Conservation (phyloP, 1,139 yeast genomes). For the Sugiyamaella castrensis region DNA sequence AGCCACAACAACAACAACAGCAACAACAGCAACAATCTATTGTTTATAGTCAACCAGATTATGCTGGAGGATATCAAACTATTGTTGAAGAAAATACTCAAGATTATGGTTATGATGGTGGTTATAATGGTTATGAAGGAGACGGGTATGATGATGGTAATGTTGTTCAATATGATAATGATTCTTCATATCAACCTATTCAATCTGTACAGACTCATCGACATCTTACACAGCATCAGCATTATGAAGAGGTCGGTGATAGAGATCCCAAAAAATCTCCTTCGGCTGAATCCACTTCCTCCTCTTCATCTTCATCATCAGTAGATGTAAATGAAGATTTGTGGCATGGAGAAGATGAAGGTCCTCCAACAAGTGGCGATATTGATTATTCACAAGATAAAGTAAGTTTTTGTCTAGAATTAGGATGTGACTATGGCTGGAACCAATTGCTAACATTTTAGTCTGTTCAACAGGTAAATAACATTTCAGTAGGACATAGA, state of each 20-base stretch:
- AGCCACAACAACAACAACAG: slow-evolving; percentile 9
- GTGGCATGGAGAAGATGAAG: slow-evolving; percentile 29
- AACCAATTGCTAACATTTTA: neutral
- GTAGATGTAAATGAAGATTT: slow-evolving; percentile 28
- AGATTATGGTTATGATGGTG: slow-evolving; percentile 12
- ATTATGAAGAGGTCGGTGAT: slow-evolving; percentile 8
- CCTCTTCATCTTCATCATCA: slow-evolving; percentile 29
- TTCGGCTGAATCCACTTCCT: slow-evolving; percentile 27
- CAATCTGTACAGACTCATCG: slow-evolving; percentile 14
- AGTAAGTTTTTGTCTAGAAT: slow-evolving; percentile 1
- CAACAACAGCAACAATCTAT: slow-evolving; percentile 9
- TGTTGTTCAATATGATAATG: slow-evolving; percentile 20
- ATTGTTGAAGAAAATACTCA: slow-evolving; percentile 3
- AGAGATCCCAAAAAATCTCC: slow-evolving; percentile 20
- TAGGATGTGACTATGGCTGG: neutral
- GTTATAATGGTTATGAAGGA: slow-evolving; percentile 12
- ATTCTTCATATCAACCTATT: slow-evolving; percentile 12
- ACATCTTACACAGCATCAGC: slow-evolving; percentile 18
- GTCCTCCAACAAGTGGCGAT: slow-evolving; percentile 4
- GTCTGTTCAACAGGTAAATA: slow-evolving; percentile 1
- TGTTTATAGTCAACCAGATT: slow-evolving; percentile 3
- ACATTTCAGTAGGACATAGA: slow-evolving; percentile 14
- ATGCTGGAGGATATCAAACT: slow-evolving; percentile 8
- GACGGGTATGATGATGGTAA: slow-evolving; percentile 22
- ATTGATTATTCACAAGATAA: slow-evolving; percentile 9